A percentile compares a stretch with the other conserved stretches of the same genome.
Conservation (phyloP, 306 rosid genomes). For the Vigna nakashimae region DNA sequence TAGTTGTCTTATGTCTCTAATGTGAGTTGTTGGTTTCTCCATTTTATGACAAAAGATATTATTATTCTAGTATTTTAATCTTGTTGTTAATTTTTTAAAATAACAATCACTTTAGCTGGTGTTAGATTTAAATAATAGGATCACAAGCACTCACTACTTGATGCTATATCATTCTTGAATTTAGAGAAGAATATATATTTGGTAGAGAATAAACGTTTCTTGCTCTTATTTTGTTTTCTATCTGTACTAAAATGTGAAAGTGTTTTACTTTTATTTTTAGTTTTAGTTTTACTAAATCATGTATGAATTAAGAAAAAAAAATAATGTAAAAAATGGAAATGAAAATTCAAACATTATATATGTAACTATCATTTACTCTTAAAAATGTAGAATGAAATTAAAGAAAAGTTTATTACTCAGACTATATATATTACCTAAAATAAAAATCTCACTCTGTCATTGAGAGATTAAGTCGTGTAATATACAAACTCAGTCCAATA, state of each 20-base stretch:
- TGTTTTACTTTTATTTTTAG: too few species aligned
- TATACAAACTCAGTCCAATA: too few species aligned
- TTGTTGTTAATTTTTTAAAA: neutral
- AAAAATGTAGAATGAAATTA: too few species aligned
- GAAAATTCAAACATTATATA: neutral
- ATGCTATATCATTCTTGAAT: neutral
- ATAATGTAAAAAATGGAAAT: neutral
- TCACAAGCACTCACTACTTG: neutral
- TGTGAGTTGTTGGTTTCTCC: neutral
- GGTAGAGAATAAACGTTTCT: neutral
- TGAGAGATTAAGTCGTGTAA: neutral
- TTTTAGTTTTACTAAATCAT: neutral
- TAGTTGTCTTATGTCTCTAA: neutral
- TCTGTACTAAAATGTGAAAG: neutral
- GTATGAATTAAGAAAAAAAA: neutral
- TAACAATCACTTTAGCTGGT: conserved; percentile 21
- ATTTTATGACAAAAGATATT: too few species aligned
- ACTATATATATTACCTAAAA: neutral
- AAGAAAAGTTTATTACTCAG: neutral
- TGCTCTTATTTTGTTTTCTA: neutral
- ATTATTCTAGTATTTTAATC: too few species aligned
- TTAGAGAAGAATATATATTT: neutral
- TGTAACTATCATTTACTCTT: too few species aligned
- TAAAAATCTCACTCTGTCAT: neutral
- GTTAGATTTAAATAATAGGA: conserved; percentile 12